phyloP scores from a whole-genome alignment of 2,329 filamentous ascomycete species.

The Cladobotryum mycophilum region DNA sequence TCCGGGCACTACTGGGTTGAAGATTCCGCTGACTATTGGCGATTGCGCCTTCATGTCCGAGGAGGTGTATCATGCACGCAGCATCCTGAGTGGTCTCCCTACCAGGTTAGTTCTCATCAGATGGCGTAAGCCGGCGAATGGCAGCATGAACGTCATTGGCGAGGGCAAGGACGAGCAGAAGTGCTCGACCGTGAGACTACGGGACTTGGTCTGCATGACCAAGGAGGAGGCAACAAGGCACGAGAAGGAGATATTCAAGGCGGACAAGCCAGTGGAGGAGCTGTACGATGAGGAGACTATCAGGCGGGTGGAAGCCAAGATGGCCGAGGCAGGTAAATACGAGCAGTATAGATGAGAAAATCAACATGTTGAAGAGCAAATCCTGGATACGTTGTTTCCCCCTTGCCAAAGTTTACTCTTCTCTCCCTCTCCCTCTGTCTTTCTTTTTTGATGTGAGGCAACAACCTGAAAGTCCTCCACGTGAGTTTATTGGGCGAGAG shows the following conservation, averaged over 20 bases:
- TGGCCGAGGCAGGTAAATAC: slow-evolving; percentile 59
- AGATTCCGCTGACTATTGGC: slow-evolving; percentile 67
- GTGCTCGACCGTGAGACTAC: slow-evolving; percentile 59
- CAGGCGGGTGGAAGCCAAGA: slow-evolving; percentile 58
- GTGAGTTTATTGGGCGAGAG: too few relatives aligned
- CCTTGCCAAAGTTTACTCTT: not conserved
- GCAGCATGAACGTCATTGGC: slow-evolving; percentile 56
- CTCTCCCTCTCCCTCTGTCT: not conserved
- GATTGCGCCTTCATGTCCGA: slow-evolving; percentile 87
- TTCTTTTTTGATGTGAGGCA: not conserved
- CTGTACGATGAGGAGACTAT: slow-evolving; percentile 67
- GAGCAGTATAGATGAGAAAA: slow-evolving; percentile 40
- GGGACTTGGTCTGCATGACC: slow-evolving; percentile 82
- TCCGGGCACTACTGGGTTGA: slow-evolving; percentile 56
- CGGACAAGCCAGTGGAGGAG: slow-evolving; percentile 59
- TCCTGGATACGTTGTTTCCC: not conserved
- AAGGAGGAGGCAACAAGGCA: slow-evolving; percentile 81
- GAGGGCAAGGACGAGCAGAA: slow-evolving; percentile 68
- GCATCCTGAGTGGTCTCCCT: slow-evolving; percentile 72
- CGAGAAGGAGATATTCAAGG: slow-evolving; percentile 71
- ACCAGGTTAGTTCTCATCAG: slow-evolving; percentile 74
- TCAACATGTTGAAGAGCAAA: not conserved
- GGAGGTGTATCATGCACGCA: slow-evolving; percentile 79
- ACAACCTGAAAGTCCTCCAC: too few relatives aligned
- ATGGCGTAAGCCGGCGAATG: slow-evolving; percentile 62